phyloP scores from a whole-genome alignment of 805 yeast species.

The Ogataea zsoltii region DNA sequence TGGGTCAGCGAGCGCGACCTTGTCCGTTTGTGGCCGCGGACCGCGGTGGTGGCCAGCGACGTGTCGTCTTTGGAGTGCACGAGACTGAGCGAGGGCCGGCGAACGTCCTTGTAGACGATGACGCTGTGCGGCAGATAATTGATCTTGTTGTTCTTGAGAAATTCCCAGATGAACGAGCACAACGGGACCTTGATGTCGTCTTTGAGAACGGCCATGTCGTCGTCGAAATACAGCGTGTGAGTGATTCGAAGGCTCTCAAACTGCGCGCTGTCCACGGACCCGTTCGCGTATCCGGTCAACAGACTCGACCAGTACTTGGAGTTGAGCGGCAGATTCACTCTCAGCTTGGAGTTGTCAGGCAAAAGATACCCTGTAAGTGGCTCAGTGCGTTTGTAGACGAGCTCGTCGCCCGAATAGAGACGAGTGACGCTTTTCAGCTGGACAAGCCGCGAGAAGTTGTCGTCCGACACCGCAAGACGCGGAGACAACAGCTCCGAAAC shows the following conservation, averaged over 20 bases:
- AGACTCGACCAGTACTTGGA: conserved; percentile 35
- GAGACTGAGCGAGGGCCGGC: too few relatives aligned
- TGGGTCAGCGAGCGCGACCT: conserved; percentile 38
- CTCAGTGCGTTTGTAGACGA: conserved; percentile 29
- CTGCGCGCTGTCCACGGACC: conserved; percentile 23
- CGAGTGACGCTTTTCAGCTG: conserved; percentile 30
- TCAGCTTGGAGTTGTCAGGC: conserved; percentile 21
- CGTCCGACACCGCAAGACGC: conserved; percentile 8
- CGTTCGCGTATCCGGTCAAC: conserved; percentile 34
- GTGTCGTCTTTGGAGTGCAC: not conserved
- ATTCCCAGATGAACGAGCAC: conserved; percentile 36
- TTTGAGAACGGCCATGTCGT: conserved; percentile 24
- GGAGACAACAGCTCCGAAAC: conserved; percentile 20
- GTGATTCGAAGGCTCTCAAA: conserved; percentile 28
- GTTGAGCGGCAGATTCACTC: conserved; percentile 32
- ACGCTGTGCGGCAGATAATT: conserved; percentile 30
- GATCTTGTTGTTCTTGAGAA: conserved; percentile 19
- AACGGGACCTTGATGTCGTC: conserved; percentile 22
- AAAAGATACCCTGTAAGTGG: conserved; percentile 32
- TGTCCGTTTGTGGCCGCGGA: conserved; percentile 36
- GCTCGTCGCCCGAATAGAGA: conserved; percentile 24
- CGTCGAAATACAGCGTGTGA: conserved; percentile 32
- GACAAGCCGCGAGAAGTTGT: conserved; percentile 29
- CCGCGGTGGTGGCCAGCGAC: not conserved
- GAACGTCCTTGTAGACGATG: conserved; percentile 13